Conservation (phyloP, 371 early-diverging fungal genomes). For the Sanchytrium tribonematis region DNA sequence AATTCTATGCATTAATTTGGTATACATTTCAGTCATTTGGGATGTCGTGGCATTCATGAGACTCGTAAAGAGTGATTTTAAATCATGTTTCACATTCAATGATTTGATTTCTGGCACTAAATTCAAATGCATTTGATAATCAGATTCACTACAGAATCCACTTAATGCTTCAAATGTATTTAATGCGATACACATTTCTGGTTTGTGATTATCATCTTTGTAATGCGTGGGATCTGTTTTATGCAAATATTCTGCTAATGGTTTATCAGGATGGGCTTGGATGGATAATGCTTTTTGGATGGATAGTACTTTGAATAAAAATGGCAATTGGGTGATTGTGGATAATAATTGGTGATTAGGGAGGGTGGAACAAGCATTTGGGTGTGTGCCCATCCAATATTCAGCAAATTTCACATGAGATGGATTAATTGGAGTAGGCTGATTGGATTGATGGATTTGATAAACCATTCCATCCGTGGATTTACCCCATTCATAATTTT, state of each 20-base stretch:
- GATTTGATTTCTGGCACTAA: neutral
- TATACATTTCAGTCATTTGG: neutral
- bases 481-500: too few species aligned
- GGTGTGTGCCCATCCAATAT: too few species aligned
- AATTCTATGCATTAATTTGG: too few species aligned
- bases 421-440: too few species aligned
- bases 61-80: constrained; percentile 5
- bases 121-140: neutral
- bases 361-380: too few species aligned
- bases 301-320: constrained; percentile 83
- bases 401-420: too few species aligned
- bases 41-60: constrained; percentile 17
- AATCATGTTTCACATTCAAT: neutral
- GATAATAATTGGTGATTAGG: too few species aligned
- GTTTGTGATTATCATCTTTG: constrained; percentile 77
- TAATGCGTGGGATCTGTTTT: constrained; percentile 41
- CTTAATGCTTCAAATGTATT: constrained; percentile 80
- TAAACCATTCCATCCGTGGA: too few species aligned
- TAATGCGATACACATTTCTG: constrained; percentile 69
- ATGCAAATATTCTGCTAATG: constrained; percentile 40
- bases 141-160: constrained; percentile 45
- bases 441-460: too few species aligned
- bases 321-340: too few species aligned
- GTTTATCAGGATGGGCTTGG: constrained; percentile 89
- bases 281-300: constrained; percentile 79